Evolutionary conservation across 139 green algal species (phyloP), one percentile per base, ranked within the genome.

Genomic region (Picochlorum sp.): DNA sequence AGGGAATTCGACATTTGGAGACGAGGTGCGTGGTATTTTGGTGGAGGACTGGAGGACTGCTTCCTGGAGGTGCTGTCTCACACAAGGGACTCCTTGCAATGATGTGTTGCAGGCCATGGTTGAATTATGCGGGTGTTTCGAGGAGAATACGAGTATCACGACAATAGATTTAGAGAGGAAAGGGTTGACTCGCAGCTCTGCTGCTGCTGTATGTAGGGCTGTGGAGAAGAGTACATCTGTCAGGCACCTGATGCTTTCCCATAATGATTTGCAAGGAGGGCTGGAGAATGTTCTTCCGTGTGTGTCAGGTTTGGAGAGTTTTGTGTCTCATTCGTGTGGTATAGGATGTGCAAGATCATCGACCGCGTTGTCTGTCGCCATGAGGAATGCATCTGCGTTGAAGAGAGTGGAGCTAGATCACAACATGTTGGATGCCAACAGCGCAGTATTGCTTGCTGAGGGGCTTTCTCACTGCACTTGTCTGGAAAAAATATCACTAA

Each of bases 1-100:
- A 11, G 68, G n/a, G 15, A 63, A 74, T 54, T 31, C 60, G 9
- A 50, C 15, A 23, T 69, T 74, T 59, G 68, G 68, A 13, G 68
- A 74, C 28, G 60, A 74, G 49, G 60, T 21, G 55, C 14, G 50
- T 57, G 20, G 4, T 16, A 28, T 57, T 26, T 57, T 26, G 4
- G 4, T 30, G 28, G 28, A 30, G 28, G 28, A 30, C 4, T 30
- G 28, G 4, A 28, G 24, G 28, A 30, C 28, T 30, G 28, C 3
- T 30, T 30, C 28, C 28, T 30, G 28, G 28, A 30, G 28, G 28
- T 30, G 28, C 28, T 30, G 28, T 30, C 28, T 30, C 28, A 57
- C 23, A 28, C 10, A 23, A 30, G 37, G 18, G 4, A 28, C 7
- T 28, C 23, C 50, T 28, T 30, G 10, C 23, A 15, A 15, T 15